Evolutionary conservation across 805 yeast species (phyloP).

Genomic region (Candida rishiriensis): DNA sequence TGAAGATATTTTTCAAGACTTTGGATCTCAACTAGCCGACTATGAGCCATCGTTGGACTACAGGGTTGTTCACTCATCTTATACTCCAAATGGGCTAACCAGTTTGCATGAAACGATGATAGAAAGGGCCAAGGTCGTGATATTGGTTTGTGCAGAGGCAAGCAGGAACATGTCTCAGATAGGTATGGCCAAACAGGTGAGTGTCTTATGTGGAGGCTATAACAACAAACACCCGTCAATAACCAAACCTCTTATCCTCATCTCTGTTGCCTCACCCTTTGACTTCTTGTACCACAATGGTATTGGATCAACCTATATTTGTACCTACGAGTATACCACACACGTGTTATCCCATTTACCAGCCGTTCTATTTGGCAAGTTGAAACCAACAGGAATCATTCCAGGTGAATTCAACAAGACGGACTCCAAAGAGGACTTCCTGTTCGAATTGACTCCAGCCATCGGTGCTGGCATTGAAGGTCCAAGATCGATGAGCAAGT

Average conservation of each 20-base stretch:
- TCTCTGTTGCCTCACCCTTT: constrained; percentile 61
- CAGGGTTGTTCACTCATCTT: constrained; percentile 52
- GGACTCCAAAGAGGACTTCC: constrained; percentile 5
- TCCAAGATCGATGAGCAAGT: constrained; percentile 3
- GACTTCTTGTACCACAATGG: constrained; percentile 53
- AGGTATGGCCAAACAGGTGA: constrained; percentile 54
- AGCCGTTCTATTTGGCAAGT: constrained; percentile 49
- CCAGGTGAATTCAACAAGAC: constrained; percentile 42
- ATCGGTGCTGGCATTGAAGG: background rate
- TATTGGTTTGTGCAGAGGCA: constrained; percentile 54
- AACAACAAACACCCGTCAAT: constrained; percentile 31
- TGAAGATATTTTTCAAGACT: constrained; percentile 49
- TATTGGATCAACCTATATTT: constrained; percentile 52
- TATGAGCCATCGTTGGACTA: constrained; percentile 31
- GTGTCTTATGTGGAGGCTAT: constrained; percentile 47
- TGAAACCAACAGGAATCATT: constrained; percentile 47
- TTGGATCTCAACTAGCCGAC: constrained; percentile 43
- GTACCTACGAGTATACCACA: constrained; percentile 57
- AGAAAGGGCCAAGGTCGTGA: constrained; percentile 46
- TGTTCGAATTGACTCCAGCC: constrained; percentile 4
- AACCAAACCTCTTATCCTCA: constrained; percentile 47
- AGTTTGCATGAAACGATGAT: constrained; percentile 50
- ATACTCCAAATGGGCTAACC: constrained; percentile 55
- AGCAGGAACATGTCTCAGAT: constrained; percentile 57
- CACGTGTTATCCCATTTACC: constrained; percentile 47